These are phyloP conservation scores for Talaromyces sp. DNA, from an alignment of 2,329 filamentous ascomycete genomes.

Conservation along the genomic window DNA sequence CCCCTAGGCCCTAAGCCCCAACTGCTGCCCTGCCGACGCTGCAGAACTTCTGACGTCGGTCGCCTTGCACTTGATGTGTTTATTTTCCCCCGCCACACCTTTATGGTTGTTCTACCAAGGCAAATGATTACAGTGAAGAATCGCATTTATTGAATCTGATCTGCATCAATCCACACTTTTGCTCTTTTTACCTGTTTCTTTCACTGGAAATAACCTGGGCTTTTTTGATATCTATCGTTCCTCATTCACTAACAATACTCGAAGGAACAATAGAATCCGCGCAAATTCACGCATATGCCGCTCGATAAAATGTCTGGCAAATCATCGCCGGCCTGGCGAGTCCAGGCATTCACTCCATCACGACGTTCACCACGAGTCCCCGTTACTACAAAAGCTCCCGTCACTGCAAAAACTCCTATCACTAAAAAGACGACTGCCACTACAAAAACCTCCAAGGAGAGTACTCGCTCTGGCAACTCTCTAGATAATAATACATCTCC, in stretches of 20 bases:
- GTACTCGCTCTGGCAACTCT: constrained; percentile 12
- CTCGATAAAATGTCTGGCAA: constrained; percentile 23
- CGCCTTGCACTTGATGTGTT: constrained; percentile 2
- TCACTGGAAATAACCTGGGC: neutral
- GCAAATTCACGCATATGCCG: constrained; percentile 18
- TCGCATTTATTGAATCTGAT: neutral
- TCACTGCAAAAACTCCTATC: no score
- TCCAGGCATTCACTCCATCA: constrained; percentile 18
- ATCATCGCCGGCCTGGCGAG: constrained; percentile 20
- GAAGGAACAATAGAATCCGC: neutral
- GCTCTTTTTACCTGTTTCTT: constrained; percentile 3
- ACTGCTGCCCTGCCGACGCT: constrained; percentile 15
- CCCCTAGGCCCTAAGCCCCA: constrained; percentile 18
- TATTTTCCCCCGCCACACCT: neutral
- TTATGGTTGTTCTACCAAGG: neutral
- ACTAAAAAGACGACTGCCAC: no score
- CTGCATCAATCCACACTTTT: neutral
- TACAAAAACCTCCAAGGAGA: constrained; percentile 9
- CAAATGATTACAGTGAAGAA: neutral
- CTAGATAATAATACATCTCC: constrained; percentile 11
- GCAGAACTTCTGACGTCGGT: constrained; percentile 22
- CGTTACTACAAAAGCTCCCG: constrained; percentile 2
- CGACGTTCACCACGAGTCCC: constrained; percentile 23
- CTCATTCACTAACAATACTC: neutral
- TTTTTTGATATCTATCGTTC: neutral